These are phyloP conservation scores for Erucastrum elatum DNA, from an alignment of 345 rosid genomes.

Conservation along the genomic window DNA sequence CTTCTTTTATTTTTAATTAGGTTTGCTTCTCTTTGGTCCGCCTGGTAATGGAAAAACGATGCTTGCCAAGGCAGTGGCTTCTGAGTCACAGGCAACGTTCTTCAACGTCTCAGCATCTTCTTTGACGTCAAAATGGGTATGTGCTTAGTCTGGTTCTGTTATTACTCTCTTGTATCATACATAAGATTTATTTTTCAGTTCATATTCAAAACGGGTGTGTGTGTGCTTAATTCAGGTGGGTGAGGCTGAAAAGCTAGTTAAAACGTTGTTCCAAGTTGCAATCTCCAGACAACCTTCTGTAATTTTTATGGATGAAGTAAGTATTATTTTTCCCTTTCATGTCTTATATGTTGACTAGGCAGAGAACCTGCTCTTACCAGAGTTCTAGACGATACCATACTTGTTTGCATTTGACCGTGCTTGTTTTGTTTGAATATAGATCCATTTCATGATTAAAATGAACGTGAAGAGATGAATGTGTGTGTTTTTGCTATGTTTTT, in stretches of 20 bases:
- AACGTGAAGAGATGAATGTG: conserved; percentile 20
- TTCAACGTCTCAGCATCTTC: conserved; percentile 96
- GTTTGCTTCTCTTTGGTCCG: conserved; percentile 96
- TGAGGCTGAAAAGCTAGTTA: conserved; percentile 95
- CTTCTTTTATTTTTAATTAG: conserved; percentile 39
- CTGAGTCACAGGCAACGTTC: conserved; percentile 95
- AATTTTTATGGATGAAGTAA: conserved; percentile 94
- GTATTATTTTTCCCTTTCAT: conserved; percentile 17
- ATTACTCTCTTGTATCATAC: conserved; percentile 17
- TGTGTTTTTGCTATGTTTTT: conserved; percentile 24
- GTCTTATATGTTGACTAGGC: conserved; percentile 10
- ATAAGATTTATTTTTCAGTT: not conserved
- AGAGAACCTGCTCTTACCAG: not conserved
- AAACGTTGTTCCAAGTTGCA: conserved; percentile 88
- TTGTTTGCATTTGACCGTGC: not conserved
- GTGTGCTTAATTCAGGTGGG: conserved; percentile 93
- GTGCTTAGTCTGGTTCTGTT: conserved; percentile 13
- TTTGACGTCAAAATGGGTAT: conserved; percentile 92
- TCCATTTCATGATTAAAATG: not conserved
- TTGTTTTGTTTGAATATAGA: not conserved
- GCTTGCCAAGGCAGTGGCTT: conserved; percentile 99
- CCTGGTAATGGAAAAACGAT: conserved; percentile 99
- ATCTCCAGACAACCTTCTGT: conserved; percentile 92
- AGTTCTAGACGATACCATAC: not conserved
- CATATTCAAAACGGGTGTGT: too few species aligned